These are phyloP conservation scores for Bipolaris oryzae DNA, from an alignment of 2,329 filamentous ascomycete species.

Conservation along the genomic window DNA sequence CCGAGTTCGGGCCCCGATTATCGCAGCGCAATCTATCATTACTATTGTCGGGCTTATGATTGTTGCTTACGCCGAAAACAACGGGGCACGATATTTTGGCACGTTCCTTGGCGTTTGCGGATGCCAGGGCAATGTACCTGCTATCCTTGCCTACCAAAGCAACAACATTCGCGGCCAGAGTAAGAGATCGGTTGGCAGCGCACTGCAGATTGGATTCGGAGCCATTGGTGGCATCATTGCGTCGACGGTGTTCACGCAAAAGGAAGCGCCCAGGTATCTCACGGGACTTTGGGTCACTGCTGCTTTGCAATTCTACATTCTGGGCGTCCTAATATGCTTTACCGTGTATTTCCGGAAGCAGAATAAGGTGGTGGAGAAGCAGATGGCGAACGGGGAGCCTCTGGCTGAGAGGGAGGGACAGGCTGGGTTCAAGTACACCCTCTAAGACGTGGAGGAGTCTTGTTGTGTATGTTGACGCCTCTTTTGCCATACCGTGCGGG, in stretches of 20 bases:
- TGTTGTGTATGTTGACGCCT: not conserved
- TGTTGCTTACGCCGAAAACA: conserved; percentile 30
- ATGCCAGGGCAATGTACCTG: conserved; percentile 26
- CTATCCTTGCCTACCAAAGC: conserved; percentile 35
- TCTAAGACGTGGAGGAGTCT: not conserved
- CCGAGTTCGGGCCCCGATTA: conserved; percentile 30
- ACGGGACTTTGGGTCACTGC: conserved; percentile 29
- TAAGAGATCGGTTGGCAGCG: conserved; percentile 28
- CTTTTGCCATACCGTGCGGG: not conserved
- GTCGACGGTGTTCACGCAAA: conserved; percentile 25
- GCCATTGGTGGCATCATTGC: conserved; percentile 37
- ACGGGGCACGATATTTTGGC: conserved; percentile 35
- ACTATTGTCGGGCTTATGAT: conserved; percentile 33
- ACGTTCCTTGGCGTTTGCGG: conserved; percentile 33
- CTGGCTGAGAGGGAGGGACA: conserved; percentile 26
- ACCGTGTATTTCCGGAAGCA: conserved; percentile 21
- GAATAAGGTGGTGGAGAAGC: conserved; percentile 22
- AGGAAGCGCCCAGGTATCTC: conserved; percentile 31
- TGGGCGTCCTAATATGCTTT: conserved; percentile 18
- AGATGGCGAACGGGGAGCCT: conserved; percentile 19
- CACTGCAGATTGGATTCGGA: conserved; percentile 33
- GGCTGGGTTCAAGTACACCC: conserved; percentile 27
- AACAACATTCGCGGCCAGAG: conserved; percentile 34
- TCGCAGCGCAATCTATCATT: conserved; percentile 28
- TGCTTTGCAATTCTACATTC: conserved; percentile 27